Evolutionary conservation across 2,329 filamentous ascomycete genomes (phyloP), one percentile per base, ranked within the genome.

Genomic region (Blastomyces gilchristii): DNA sequence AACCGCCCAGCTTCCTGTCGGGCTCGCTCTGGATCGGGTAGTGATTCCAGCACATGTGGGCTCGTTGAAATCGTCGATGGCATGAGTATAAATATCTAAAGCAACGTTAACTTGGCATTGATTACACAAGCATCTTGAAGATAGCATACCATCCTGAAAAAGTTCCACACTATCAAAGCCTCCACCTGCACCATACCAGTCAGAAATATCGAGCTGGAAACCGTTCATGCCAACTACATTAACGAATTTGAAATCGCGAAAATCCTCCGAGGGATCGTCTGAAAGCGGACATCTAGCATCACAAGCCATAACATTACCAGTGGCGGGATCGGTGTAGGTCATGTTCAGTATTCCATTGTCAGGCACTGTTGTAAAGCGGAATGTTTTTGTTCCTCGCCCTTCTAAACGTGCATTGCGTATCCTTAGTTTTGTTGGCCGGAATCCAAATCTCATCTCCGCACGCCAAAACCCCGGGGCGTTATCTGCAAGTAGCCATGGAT

Each of bases 311-410:
- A 87, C 87, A 60, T 83, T 78, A 34, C 88, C 88, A 1, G 85
- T 88, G 49, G 73, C 79, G 31, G 88, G 87, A 71, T 97, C 91
- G 66, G 87, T 77, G 69, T 94, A 97, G 47, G 91, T 96, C 71
- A 99, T 82, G 76, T 97, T 97, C 86, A 99, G 90, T 73, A 99
- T 97, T 61, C 94, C 94, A 66, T 89, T 87, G 70, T 93, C 85
- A 5, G 93, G 92, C 64, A 93, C 79, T 22, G 91, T 90, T 28
- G 90, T 90, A 72, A 91, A 95, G 63, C 91, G 86, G 78, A 90
- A 99, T 0, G 88, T 89, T 77, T 90, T 89, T 39, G 92, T 96
- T 39, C 94, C 92, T 67, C 91, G 87, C 60, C 89, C 91, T 69
- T 94, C 85, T 61, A 86, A 82, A 68, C 89, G 86, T 2, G 93